Conservation (phyloP, 805 yeast species). For the Suhomyces emberorum region DNA sequence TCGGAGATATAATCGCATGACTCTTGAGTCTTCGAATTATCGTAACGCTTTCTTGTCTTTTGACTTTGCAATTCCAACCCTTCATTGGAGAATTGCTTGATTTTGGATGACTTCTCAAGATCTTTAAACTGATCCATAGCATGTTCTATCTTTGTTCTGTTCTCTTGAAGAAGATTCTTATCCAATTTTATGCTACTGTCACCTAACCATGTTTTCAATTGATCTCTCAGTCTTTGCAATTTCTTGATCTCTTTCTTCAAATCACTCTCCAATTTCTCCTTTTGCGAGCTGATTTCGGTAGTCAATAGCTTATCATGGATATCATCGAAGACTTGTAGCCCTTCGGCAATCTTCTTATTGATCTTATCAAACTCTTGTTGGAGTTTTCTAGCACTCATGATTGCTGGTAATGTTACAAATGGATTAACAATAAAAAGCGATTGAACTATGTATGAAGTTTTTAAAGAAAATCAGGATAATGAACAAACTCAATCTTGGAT, state of each 20-base stretch:
- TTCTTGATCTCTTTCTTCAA: slow-evolving; percentile 93
- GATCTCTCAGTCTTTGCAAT: slow-evolving; percentile 89
- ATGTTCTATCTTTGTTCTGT: slow-evolving; percentile 68
- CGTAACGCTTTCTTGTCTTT: slow-evolving; percentile 40
- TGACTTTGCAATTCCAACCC: slow-evolving; percentile 69
- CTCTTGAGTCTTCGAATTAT: slow-evolving; percentile 76
- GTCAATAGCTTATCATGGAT: slow-evolving; percentile 80
- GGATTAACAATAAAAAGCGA: too few relatives aligned
- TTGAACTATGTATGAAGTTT: too few relatives aligned
- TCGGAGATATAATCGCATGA: slow-evolving; percentile 65
- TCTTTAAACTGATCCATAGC: slow-evolving; percentile 97
- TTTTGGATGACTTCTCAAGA: slow-evolving; percentile 88
- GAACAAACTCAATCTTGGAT: too few relatives aligned
- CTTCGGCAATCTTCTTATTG: slow-evolving; percentile 87
- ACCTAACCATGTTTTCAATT: slow-evolving; percentile 90
- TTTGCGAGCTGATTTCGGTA: slow-evolving; percentile 81
- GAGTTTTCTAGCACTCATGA: slow-evolving; percentile 43
- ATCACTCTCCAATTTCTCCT: slow-evolving; percentile 90
- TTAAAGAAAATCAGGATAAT: too few relatives aligned
- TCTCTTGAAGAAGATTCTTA: slow-evolving; percentile 48
- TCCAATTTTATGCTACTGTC: slow-evolving; percentile 86
- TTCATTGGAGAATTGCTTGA: slow-evolving; percentile 91
- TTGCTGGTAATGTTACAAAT: neutral
- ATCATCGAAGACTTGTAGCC: slow-evolving; percentile 78
- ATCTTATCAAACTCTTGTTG: slow-evolving; percentile 87